Evolutionary conservation across 2,329 filamentous ascomycete genomes (phyloP).

Genomic region (Colletotrichum acutatum): DNA sequence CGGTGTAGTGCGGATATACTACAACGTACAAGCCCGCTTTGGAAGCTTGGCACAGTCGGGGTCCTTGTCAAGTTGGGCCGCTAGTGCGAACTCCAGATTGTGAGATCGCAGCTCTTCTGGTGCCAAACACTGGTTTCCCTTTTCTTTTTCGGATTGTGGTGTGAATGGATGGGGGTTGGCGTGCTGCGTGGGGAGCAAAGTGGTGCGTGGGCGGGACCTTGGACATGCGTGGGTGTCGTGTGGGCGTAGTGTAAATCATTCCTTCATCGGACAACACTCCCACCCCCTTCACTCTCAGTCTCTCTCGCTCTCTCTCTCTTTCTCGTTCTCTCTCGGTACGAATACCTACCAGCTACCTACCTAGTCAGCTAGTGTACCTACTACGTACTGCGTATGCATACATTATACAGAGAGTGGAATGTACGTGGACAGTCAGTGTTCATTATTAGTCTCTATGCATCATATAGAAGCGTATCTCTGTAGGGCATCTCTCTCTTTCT

Average conservation of each 20-base stretch:
- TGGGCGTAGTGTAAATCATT: background rate
- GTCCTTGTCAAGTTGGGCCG: slow-evolving; percentile 29
- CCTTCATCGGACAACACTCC: slow-evolving; percentile 4
- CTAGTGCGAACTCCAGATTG: slow-evolving; percentile 30
- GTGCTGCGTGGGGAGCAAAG: no score
- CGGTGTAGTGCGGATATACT: slow-evolving; percentile 29
- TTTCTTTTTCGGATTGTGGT: slow-evolving; percentile 12
- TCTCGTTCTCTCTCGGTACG: no score
- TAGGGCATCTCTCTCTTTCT: background rate
- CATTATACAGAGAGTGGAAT: no score
- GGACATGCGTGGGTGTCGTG: background rate
- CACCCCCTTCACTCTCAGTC: background rate
- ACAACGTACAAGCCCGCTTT: slow-evolving; percentile 6
- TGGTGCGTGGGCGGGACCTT: background rate
- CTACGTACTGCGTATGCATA: no score
- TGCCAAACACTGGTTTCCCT: background rate
- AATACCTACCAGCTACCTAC: no score
- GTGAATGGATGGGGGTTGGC: background rate
- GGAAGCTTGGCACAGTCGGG: slow-evolving; percentile 30
- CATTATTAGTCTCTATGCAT: no score
- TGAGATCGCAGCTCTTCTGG: slow-evolving; percentile 18
- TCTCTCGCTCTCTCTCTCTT: no score
- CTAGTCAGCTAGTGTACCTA: no score
- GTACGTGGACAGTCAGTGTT: no score
- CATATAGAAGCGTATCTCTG: no score